Percentiles rank a stretch among this genome's conserved stretches.
These are phyloP conservation scores for Penicillium sp. DNA, from an alignment of 2,329 filamentous ascomycete genomes.

Conservation along the genomic window DNA sequence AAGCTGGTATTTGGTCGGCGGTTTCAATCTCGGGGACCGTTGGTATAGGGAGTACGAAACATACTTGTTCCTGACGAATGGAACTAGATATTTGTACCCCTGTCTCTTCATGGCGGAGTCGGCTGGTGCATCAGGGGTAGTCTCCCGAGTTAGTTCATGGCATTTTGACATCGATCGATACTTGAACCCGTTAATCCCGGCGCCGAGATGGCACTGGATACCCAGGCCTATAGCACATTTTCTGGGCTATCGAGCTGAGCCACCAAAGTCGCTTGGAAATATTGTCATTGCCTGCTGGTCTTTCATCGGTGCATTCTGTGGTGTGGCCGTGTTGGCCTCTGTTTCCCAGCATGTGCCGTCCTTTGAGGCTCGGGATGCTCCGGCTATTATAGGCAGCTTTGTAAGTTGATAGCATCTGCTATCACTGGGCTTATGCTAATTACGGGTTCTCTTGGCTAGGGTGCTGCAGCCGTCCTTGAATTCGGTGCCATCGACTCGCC, in stretches of 20 bases:
- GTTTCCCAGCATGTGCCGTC: conserved; percentile 56
- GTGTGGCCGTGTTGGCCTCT: conserved; percentile 60
- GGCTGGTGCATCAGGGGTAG: conserved; percentile 4
- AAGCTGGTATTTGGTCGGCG: not conserved
- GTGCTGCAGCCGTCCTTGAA: conserved; percentile 72
- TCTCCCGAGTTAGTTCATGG: conserved; percentile 29
- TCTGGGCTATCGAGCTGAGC: conserved; percentile 59
- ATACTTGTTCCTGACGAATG: not conserved
- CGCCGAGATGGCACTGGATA: conserved; percentile 62
- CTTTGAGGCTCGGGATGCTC: conserved; percentile 55
- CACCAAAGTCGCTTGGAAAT: conserved; percentile 52
- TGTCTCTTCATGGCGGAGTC: conserved; percentile 7
- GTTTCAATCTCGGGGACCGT: not conserved
- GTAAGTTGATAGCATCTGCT: conserved; percentile 47
- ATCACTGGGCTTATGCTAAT: not conserved
- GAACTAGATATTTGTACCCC: not conserved
- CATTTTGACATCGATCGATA: conserved; percentile 76
- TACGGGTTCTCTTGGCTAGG: conserved; percentile 44
- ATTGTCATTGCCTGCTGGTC: conserved; percentile 62
- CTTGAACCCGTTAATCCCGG: conserved; percentile 68
- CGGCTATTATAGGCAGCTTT: conserved; percentile 68
- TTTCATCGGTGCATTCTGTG: conserved; percentile 63
- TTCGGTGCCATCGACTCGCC: conserved; percentile 72
- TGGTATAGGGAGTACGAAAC: not conserved
- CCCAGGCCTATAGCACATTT: conserved; percentile 68